Evolutionary conservation across 768 basidiomycete genomes (phyloP), one percentile per base, ranked within the genome.

Genomic region (Psilocybe azurescens): DNA sequence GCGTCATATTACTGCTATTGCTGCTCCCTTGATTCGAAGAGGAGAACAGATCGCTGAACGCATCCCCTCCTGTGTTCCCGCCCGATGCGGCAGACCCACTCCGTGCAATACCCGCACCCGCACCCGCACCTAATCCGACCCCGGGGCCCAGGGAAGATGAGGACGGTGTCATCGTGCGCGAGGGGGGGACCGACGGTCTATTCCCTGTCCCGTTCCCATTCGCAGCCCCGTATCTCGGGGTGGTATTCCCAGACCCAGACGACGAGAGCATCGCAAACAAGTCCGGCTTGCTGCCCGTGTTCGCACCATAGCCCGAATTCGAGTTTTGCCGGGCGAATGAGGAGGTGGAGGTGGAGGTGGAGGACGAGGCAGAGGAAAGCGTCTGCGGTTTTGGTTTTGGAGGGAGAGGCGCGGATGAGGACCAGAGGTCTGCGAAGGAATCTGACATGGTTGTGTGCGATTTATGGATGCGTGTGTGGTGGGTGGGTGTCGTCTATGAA

Each of bases 341-440:
- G 4, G 30, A 20, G 44, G 69, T 68, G 10, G 57, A 46, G 10
- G 58, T 30, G 11, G 73, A 61, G 24, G 70, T 57, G 52, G 70
- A 68, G 8, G 74, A 65, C 0, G 65, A 47, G 8, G 74, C 57
- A 5, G 79, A 65, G 1, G 81, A 83, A 0, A 85, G 77, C 63
- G 81, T 86, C 44, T 80, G 81, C 24, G 83, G 76, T 58, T 69
- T 72, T 9, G 69, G 51, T 54, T 48, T 75, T 62, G 69, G 59
- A 1, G 85, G 77, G 65, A 87, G 86, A 53, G 87, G 85, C 0
- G 81, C 83, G 18, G 89, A 81, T 24, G 87, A 83, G 44, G 81
- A 84, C 91, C 91, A 93, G 46, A 93, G 84, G 74, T 91, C 89
- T 60, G 89, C 84, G 71, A 92, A 92, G 1, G 90, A 86, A 75